Evolutionary conservation across 352 stramenopile genomes (phyloP), one percentile per base, ranked within the genome.

Genomic region (Pythium rishiriense): DNA sequence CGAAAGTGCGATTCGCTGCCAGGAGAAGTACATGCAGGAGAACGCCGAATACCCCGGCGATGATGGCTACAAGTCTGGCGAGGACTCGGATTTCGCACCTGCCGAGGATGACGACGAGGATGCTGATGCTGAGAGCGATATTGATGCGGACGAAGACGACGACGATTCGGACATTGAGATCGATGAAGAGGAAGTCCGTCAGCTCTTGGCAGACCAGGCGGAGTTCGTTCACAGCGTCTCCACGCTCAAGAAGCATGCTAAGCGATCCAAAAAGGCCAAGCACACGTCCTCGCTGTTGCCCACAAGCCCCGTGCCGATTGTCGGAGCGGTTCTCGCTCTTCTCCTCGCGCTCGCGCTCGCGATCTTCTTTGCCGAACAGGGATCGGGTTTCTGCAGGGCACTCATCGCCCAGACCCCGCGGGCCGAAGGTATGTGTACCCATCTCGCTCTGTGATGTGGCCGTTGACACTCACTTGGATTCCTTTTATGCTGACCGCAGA

Each of bases 21-120:
- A 74, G 51, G 62, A 74, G 25, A 70, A 67, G 58, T 87, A 84
- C 61, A 72, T 81, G 68, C 70, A 78, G 8, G 55, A 66, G 3
- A 66, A 62, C 22, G 50, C 43, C 15, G 62, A 69, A 46, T 74
- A 69, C 31, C 70, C 72, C 6, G 74, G 54, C 5, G 73, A 83
- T 49, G 75, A 80, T 21, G 66, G 55, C 4, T 78, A 76, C 54
- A 77, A 89, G 47, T 85, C 74, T 43, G 84, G 81, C 31, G 68
- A 79, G 22, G 84, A 91, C 61, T 87, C 77, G 45, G 83, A 90
- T 56, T 90, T 87, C 50, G 63, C 50, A 6, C 73, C 69, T 1
- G 81, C 75, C 8, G 72, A 68, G 7, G 72, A 79, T n/a, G 72
- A 71, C 12, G 73, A 73, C 7, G 73, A 84, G 9, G 75, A 69